phyloP scores from a whole-genome alignment of 768 basidiomycete species.

The Termitomyces eurrhizus region DNA sequence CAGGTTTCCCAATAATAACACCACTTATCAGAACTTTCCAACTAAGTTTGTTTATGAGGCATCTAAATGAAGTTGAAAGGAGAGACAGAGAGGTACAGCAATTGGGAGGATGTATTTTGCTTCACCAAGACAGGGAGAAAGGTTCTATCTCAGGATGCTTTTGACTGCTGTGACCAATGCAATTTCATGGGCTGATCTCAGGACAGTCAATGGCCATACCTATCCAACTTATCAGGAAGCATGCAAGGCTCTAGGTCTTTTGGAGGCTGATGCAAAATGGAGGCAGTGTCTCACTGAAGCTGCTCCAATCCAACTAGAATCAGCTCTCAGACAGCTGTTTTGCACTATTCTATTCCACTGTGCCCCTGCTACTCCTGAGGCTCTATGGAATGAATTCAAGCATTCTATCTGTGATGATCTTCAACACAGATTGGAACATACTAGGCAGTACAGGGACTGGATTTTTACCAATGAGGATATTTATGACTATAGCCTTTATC shows the following conservation, averaged over 20 bases:
- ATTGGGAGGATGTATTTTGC: background rate
- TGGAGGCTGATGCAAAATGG: no score
- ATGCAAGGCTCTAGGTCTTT: background rate
- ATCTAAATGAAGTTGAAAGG: background rate
- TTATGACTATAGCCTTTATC: constrained; percentile 39
- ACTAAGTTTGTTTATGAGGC: background rate
- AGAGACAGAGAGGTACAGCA: background rate
- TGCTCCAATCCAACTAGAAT: background rate
- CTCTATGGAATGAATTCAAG: constrained; percentile 34
- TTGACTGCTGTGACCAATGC: background rate
- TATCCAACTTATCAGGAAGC: background rate
- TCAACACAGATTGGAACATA: no score
- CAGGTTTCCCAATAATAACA: no score
- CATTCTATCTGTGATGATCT: background rate
- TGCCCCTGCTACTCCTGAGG: background rate
- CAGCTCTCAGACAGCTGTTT: background rate
- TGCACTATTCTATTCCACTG: no score
- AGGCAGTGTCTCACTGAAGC: background rate
- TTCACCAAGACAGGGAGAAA: background rate
- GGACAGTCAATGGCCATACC: background rate
- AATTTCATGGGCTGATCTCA: background rate
- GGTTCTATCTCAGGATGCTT: background rate
- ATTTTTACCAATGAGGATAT: constrained; percentile 26
- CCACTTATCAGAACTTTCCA: no score
- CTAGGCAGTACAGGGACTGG: background rate